Conservation (phyloP, 2,329 filamentous ascomycete genomes). For the Didymella arachidicola region DNA sequence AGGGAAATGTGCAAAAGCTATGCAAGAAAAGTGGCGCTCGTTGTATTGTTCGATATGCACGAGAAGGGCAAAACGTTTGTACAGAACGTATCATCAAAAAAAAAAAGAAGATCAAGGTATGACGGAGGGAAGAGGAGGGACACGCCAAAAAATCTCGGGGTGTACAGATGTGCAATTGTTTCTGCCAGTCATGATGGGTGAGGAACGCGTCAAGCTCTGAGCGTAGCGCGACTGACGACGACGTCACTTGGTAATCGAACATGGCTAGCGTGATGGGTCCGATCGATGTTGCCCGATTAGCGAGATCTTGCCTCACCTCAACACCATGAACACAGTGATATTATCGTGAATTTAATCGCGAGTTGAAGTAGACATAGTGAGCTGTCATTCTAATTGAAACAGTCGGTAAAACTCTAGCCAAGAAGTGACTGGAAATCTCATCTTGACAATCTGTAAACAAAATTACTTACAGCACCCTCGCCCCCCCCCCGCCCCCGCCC, state of each 20-base stretch:
- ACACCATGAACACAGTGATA: slow-evolving; percentile 1
- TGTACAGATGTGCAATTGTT: slow-evolving; percentile 16
- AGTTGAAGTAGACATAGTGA: neutral
- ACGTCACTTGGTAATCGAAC: slow-evolving; percentile 30
- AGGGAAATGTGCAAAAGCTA: slow-evolving; percentile 14
- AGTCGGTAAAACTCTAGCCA: too few species aligned
- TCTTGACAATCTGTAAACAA: too few species aligned
- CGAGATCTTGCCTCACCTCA: slow-evolving; percentile 14
- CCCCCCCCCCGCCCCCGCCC: too few species aligned
- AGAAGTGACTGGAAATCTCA: too few species aligned
- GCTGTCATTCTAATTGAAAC: too few species aligned
- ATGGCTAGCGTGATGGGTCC: slow-evolving; percentile 14
- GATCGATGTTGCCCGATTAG: slow-evolving; percentile 26
- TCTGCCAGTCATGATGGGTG: slow-evolving; percentile 24
- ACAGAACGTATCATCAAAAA: slow-evolving; percentile 44
- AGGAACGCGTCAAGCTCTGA: slow-evolving; percentile 35
- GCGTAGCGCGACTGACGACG: slow-evolving; percentile 17
- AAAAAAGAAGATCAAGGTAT: slow-evolving; percentile 24
- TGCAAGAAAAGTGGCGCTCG: slow-evolving; percentile 25
- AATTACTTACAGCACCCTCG: too few species aligned
- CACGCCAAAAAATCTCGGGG: slow-evolving; percentile 3
- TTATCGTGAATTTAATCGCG: neutral
- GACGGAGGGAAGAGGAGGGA: slow-evolving; percentile 12
- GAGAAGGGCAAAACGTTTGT: slow-evolving; percentile 25
- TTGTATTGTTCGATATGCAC: slow-evolving; percentile 31